Evolutionary conservation across 164 flowering plant species (phyloP).

Genomic region (Sedum album): DNA sequence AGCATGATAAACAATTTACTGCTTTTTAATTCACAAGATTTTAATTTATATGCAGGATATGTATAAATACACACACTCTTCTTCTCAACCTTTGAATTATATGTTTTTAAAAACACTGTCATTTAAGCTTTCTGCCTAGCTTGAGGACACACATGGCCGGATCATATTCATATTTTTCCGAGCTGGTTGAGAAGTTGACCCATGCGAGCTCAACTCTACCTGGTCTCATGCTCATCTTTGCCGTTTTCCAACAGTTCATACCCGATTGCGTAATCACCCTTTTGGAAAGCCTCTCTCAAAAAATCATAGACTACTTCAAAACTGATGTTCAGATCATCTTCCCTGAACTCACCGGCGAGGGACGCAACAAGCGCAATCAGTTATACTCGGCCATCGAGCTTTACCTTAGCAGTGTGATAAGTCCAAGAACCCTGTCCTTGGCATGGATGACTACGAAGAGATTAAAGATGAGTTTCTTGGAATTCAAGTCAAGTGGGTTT

Average conservation of each 20-base stretch:
- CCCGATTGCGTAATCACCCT: not conserved
- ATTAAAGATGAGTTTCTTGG: constrained; percentile 41
- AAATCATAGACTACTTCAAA: constrained; percentile 2
- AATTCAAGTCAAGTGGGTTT: constrained; percentile 35
- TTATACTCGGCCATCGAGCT: constrained; percentile 30
- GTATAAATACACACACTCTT: no score
- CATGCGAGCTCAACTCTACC: not conserved
- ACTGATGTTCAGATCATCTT: constrained; percentile 28
- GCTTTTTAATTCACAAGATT: no score
- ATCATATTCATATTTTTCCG: no score
- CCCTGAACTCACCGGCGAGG: constrained; percentile 28
- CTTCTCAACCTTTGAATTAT: no score
- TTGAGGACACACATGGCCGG: no score
- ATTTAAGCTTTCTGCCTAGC: no score
- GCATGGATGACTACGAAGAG: constrained; percentile 51
- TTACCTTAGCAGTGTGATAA: constrained; percentile 29
- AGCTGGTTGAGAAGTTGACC: no score
- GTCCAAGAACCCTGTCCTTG: constrained; percentile 25
- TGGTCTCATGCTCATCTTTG: not conserved
- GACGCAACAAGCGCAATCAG: constrained; percentile 22
- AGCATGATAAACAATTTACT: no score
- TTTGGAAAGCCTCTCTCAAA: not conserved
- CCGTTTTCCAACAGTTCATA: not conserved
- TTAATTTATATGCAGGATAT: no score
- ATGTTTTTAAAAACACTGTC: no score